phyloP scores from a whole-genome alignment of 768 basidiomycete species.

The Boletus rufocinnamomeus region DNA sequence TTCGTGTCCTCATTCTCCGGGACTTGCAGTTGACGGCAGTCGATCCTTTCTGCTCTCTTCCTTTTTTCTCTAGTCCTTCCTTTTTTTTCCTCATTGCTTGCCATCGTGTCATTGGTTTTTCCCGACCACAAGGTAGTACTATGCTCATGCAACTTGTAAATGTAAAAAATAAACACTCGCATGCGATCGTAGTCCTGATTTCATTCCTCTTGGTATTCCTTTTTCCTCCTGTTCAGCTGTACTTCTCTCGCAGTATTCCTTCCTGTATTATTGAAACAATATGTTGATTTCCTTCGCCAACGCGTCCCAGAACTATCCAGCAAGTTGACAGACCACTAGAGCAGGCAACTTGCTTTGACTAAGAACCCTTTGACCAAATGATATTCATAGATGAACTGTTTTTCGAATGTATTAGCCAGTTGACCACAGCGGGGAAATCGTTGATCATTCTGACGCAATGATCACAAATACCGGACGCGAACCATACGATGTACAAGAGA shows the following conservation, averaged over 20 bases:
- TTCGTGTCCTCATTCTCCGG: not conserved
- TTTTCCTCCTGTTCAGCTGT: not conserved
- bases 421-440: not conserved
- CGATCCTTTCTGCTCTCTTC: not conserved
- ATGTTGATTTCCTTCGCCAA: not conserved
- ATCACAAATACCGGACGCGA: not conserved
- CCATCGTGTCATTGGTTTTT: not conserved
- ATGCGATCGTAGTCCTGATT: constrained; percentile 7
- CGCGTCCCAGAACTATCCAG: no score
- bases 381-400: not conserved
- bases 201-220: not conserved
- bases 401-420: not conserved
- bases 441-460: not conserved
- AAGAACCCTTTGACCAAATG: no score
- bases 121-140: constrained; percentile 10
- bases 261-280: constrained; percentile 17
- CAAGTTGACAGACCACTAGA: no score
- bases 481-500: constrained; percentile 1
- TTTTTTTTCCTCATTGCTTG: constrained; percentile 1
- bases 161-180: constrained; percentile 21
- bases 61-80: not conserved
- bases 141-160: constrained; percentile 18
- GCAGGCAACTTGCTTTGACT: no score
- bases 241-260: not conserved
- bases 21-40: not conserved